A percentile compares a stretch with the other conserved stretches of the same genome.
These are phyloP conservation scores for Hypocreales sp. DNA, from an alignment of 2,329 filamentous ascomycete genomes.

Conservation along the genomic window DNA sequence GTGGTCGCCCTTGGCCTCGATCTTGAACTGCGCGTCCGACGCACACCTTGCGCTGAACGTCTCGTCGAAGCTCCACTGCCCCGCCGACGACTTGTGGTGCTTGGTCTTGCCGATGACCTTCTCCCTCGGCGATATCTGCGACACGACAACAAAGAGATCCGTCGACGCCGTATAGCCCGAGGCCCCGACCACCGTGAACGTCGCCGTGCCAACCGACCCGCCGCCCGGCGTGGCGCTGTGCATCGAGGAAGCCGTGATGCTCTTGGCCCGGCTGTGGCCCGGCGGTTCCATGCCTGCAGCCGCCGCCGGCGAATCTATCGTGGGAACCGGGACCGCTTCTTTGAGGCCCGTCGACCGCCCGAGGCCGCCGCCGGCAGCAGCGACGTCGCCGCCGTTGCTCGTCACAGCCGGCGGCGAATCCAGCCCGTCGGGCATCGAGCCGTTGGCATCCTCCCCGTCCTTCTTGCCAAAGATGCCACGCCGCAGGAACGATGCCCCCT, in stretches of 20 bases:
- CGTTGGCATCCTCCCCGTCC: conserved; percentile 37
- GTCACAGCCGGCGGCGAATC: conserved; percentile 20
- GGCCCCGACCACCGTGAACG: conserved; percentile 66
- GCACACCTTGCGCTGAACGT: conserved; percentile 64
- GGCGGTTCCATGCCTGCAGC: conserved; percentile 12
- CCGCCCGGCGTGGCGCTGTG: conserved; percentile 45
- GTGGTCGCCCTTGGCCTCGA: conserved; percentile 73
- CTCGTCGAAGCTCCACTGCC: conserved; percentile 57
- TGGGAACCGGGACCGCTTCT: conserved; percentile 14
- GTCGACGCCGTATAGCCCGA: conserved; percentile 60
- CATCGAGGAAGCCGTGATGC: conserved; percentile 49
- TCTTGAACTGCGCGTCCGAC: conserved; percentile 72
- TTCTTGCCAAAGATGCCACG: conserved; percentile 68
- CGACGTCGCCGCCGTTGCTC: conserved; percentile 18
- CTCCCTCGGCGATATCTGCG: conserved; percentile 48
- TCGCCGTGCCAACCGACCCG: conserved; percentile 57
- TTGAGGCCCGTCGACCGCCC: conserved; percentile 24
- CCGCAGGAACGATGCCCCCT: conserved; percentile 80
- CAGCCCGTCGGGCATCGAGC: conserved; percentile 23
- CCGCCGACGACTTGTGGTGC: conserved; percentile 59
- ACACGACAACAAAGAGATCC: conserved; percentile 65
- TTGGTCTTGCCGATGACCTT: conserved; percentile 89
- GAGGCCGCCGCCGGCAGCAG: conserved; percentile 17
- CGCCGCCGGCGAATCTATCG: conserved; percentile 8
- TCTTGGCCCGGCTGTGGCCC: conserved; percentile 36